Evolutionary conservation across 192 early-diverging fungal genomes (phyloP).

Genomic region (Radiomyces spectabilis): DNA sequence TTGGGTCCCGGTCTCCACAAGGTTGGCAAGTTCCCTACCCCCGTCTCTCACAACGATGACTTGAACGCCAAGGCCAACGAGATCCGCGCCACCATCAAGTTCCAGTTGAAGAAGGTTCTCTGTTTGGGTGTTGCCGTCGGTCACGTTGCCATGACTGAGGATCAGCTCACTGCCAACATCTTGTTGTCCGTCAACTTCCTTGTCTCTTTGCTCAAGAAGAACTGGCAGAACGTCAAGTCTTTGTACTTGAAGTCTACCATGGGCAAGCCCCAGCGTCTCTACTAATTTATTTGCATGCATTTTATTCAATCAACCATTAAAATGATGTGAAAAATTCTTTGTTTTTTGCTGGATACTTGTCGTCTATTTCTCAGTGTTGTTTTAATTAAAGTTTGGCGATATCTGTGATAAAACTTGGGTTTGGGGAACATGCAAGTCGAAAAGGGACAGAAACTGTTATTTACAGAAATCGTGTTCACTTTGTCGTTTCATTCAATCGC

Average conservation of each 20-base stretch:
- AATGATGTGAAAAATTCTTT: no score
- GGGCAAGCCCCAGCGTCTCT: constrained; percentile 89
- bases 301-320: no score
- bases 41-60: constrained; percentile 84
- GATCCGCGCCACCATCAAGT: constrained; percentile 97
- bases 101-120: constrained; percentile 99
- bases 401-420: no score
- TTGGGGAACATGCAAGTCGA: no score
- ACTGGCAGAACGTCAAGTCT: constrained; percentile 99
- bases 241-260: constrained; percentile 97
- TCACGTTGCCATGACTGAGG: constrained; percentile 91
- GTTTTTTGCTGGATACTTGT: no score
- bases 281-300: no score
- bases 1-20: constrained; percentile 98
- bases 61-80: constrained; percentile 85
- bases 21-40: constrained; percentile 97
- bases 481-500: no score
- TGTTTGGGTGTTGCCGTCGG: constrained; percentile 96
- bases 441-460: no score
- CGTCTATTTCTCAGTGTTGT: no score
- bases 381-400: no score
- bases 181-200: constrained; percentile 99
- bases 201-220: constrained; percentile 96
- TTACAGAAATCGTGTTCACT: no score
- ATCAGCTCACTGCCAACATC: constrained; percentile 92